phyloP scores from a whole-genome alignment of 2,329 filamentous ascomycete genomes.

The Hawksworthiomyces lignivorus region DNA sequence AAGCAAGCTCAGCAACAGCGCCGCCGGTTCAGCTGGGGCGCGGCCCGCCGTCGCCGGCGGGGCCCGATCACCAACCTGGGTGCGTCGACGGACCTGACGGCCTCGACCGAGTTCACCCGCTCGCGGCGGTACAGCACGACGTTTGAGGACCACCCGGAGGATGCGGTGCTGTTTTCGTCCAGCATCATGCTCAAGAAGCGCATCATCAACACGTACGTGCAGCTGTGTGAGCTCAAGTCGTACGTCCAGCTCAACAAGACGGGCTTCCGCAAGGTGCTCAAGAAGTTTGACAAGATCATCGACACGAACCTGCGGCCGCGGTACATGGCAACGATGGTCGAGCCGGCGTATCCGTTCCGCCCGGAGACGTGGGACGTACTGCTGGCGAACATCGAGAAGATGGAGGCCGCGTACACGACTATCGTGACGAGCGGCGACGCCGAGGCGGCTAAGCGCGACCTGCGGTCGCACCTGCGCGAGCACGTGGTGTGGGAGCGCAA shows the following conservation, averaged over 20 bases:
- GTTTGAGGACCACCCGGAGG: constrained; percentile 73
- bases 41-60: constrained; percentile 1
- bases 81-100: constrained; percentile 48
- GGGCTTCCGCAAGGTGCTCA: constrained; percentile 90
- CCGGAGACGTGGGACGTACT: constrained; percentile 62
- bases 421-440: constrained; percentile 78
- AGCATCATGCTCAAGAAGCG: constrained; percentile 88
- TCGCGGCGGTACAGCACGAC: constrained; percentile 57
- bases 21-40: constrained; percentile 29
- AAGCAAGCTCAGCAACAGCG: constrained; percentile 20
- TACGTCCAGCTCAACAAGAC: constrained; percentile 95
- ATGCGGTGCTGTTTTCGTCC: constrained; percentile 57
- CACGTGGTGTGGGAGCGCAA: constrained; percentile 99
- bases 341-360: constrained; percentile 74
- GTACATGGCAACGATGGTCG: constrained; percentile 69
- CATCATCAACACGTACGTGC: constrained; percentile 79
- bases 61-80: constrained; percentile 23
- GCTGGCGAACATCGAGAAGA: constrained; percentile 61
- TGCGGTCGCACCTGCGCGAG: constrained; percentile 84
- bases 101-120: constrained; percentile 52
- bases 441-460: constrained; percentile 68
- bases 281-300: constrained; percentile 97
- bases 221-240: constrained; percentile 89
- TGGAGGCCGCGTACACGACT: constrained; percentile 74
- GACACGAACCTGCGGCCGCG: constrained; percentile 69